These are phyloP conservation scores for Zygosaccharomyces pseudorouxii DNA, from an alignment of 805 yeast species.

Conservation along the genomic window DNA sequence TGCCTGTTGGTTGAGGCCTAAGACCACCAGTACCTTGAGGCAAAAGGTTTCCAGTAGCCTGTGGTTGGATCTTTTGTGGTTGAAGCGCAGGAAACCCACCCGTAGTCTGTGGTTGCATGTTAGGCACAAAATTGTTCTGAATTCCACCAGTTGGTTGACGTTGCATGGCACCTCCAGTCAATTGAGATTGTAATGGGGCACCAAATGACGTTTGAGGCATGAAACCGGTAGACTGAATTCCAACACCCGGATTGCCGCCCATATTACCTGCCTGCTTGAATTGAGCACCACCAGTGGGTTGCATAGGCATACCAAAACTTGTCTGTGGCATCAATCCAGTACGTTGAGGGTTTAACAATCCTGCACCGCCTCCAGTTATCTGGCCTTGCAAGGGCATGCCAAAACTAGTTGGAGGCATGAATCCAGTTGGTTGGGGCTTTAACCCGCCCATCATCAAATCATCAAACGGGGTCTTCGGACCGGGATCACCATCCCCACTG, in stretches of 20 bases:
- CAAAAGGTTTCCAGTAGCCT: conserved; percentile 2
- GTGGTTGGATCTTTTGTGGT: conserved; percentile 4
- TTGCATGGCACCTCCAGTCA: conserved; percentile 31
- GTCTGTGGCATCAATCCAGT: conserved; percentile 32
- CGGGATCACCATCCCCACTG: conserved; percentile 37
- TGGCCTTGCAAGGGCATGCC: conserved; percentile 24
- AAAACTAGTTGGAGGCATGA: conserved; percentile 37
- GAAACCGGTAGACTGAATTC: conserved; percentile 41
- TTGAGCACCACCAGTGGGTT: conserved; percentile 36
- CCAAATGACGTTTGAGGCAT: conserved; percentile 39
- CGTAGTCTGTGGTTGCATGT: conserved; percentile 48
- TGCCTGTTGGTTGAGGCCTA: conserved; percentile 32
- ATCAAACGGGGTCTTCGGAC: conserved; percentile 40
- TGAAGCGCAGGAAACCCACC: conserved; percentile 32
- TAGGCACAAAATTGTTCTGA: conserved; percentile 23
- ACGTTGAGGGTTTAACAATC: conserved; percentile 15
- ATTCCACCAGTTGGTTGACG: conserved; percentile 41
- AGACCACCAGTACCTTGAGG: conserved; percentile 13
- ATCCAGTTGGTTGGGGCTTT: conserved; percentile 40
- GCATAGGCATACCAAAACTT: conserved; percentile 33
- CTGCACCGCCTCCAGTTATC: conserved; percentile 22
- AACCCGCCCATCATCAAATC: conserved; percentile 29
- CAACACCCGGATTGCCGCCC: conserved; percentile 29
- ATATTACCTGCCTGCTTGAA: conserved; percentile 29
- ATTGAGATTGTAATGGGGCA: conserved; percentile 28